Percentiles rank a stretch among this genome's conserved stretches.
phyloP scores from a whole-genome alignment of 2,329 filamentous ascomycete genomes.

The Biscogniauxia marginata region DNA sequence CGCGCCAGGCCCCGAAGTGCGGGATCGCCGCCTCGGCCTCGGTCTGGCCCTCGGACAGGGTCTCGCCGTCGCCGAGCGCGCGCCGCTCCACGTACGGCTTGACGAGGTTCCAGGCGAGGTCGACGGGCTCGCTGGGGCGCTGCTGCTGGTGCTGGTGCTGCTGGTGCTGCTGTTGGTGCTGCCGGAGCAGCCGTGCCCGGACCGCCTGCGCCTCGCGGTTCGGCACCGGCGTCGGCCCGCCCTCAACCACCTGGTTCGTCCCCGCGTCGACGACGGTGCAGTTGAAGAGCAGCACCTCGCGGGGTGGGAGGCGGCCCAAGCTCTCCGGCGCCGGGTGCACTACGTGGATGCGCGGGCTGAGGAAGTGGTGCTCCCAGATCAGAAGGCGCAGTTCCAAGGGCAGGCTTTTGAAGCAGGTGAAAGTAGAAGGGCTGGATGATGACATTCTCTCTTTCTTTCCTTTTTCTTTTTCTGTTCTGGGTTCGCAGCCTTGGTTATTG shows the following conservation, averaged over 20 bases:
- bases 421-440: neutral
- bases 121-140: conserved; percentile 9
- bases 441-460: neutral
- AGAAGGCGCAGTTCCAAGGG: conserved; percentile 19
- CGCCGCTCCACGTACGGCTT: neutral
- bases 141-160: neutral
- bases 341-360: conserved; percentile 16
- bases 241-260: conserved; percentile 14
- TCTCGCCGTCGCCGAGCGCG: neutral
- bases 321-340: conserved; percentile 17
- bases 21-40: conserved; percentile 4
- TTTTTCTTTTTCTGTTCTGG: neutral
- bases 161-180: neutral
- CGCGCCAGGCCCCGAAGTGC: neutral
- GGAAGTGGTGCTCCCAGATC: conserved; percentile 22
- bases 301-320: conserved; percentile 7
- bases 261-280: conserved; percentile 17
- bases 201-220: conserved; percentile 16
- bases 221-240: conserved; percentile 9
- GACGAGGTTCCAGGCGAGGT: conserved; percentile 3
- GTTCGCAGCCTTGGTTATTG: neutral
- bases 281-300: conserved; percentile 11
- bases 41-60: conserved; percentile 1
- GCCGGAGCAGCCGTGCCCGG: neutral
- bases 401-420: conserved; percentile 13